phyloP scores from a whole-genome alignment of 768 basidiomycete species.

The Serendipita vermifera region DNA sequence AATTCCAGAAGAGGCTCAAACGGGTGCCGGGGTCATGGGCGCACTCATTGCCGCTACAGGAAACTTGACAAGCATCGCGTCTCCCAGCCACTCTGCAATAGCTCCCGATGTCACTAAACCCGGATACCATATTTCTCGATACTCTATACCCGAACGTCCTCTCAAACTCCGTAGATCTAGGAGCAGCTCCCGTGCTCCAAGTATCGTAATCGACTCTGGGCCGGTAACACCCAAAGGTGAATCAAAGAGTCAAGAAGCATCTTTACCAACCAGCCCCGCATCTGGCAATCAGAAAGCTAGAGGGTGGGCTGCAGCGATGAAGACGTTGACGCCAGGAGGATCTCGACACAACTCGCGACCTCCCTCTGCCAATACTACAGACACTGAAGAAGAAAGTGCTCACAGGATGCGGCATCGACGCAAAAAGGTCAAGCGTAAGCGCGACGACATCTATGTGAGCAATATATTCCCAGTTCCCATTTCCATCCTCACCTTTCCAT shows the following conservation, averaged over 20 bases:
- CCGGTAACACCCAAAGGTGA: neutral
- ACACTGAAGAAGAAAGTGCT: slow-evolving; percentile 31
- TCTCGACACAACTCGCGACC: neutral
- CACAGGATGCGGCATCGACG: slow-evolving; percentile 21
- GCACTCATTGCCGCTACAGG: slow-evolving; percentile 60
- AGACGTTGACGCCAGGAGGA: neutral
- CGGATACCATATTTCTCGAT: slow-evolving; percentile 57
- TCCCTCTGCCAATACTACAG: slow-evolving; percentile 20
- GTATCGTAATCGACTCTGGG: neutral
- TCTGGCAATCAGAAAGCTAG: slow-evolving; percentile 8
- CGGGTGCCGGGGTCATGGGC: slow-evolving; percentile 51
- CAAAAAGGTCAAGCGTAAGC: slow-evolving; percentile 44
- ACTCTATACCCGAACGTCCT: slow-evolving; percentile 9
- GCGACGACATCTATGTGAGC: slow-evolving; percentile 64
- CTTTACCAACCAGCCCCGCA: neutral
- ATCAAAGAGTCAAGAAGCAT: too few species aligned
- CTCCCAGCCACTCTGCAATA: slow-evolving; percentile 36
- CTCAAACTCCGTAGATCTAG: neutral
- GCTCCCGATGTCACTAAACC: slow-evolving; percentile 48
- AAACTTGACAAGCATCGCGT: slow-evolving; percentile 47
- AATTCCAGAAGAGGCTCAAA: slow-evolving; percentile 31
- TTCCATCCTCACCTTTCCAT: neutral
- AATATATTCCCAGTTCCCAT: neutral
- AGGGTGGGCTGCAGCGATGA: neutral
- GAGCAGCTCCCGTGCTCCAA: neutral